Evolutionary conservation across 768 basidiomycete genomes (phyloP), one percentile per base, ranked within the genome.

Genomic region (Rhizopogon rudus): DNA sequence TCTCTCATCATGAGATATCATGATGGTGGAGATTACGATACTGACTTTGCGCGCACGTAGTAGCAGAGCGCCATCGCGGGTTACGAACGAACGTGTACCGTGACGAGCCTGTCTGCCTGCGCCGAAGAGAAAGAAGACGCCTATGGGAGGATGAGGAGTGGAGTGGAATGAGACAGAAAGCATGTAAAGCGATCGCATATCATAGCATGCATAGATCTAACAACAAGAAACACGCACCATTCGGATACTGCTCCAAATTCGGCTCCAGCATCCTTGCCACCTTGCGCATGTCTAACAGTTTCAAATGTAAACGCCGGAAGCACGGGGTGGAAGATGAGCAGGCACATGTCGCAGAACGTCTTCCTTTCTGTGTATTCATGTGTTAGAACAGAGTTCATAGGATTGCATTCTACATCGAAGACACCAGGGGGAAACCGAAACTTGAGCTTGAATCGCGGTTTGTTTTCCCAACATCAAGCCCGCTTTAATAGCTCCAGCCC

Each of bases 321-420:
- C 43, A 98, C 86, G 35, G 98, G 81, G 65, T 98, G 94, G 74
- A 97, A 97, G 17, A 92, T 84, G 56, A 99, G 77, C 10, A 98
- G 76, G 0, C 81, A 73, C 84, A 98, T 87, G 61, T 99, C 97
- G 60, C 87, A 87, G 75, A 17, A 94, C 75, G 22, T 94, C 94
- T 68, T 96, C 93, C 7, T 86, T 44, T 75, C 83, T 70, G 43
- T 1, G 10, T 50, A 31, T 17, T 28, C 31, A 31, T 31, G 58
- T 46, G 37, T 45, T 41, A 53, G 25, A 25, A 25, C 25, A 25
- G 25, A 25, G 4, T 25, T 5, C 25, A 1, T 25, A 25, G 25
- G 25, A 25, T 25, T 25, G 25, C 25, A 25, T 25, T 25, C 25
- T 25, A 25, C 4, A 5, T 25, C 25, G 25, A 25, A 25, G 25